Evolutionary conservation across 2,329 filamentous ascomycete genomes (phyloP).

Genomic region (Alternaria triticina): DNA sequence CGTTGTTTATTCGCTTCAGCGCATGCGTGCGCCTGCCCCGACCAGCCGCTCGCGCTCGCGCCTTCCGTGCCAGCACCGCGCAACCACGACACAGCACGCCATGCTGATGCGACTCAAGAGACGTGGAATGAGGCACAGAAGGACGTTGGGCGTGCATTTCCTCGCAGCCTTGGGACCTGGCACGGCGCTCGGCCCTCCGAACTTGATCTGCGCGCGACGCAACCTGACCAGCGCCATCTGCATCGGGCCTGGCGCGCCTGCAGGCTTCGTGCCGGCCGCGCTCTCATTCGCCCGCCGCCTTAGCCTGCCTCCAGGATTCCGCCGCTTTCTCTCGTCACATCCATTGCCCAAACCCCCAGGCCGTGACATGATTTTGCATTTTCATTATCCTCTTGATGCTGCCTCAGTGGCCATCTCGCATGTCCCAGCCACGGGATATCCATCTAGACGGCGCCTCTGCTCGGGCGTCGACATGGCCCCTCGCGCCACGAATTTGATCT

Average conservation of each 20-base stretch:
- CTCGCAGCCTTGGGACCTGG: not conserved
- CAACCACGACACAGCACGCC: not conserved
- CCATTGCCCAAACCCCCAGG: constrained; percentile 8
- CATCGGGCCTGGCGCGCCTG: constrained; percentile 1
- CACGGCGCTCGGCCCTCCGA: constrained; percentile 16
- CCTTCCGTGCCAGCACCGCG: not conserved
- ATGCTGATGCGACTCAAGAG: not conserved
- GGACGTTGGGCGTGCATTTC: not conserved
- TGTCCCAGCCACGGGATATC: not conserved
- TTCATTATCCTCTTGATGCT: constrained; percentile 4
- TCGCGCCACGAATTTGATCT: constrained; percentile 7
- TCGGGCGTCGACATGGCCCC: not conserved
- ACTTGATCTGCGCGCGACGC: constrained; percentile 27
- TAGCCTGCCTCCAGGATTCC: constrained; percentile 2
- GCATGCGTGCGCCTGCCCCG: not conserved
- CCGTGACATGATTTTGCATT: constrained; percentile 4
- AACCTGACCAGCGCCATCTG: constrained; percentile 8
- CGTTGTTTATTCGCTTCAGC: constrained; percentile 2
- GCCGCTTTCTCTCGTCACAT: constrained; percentile 15
- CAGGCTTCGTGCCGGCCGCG: not conserved
- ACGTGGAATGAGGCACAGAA: not conserved
- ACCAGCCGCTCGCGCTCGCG: not conserved
- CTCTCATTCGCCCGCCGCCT: constrained; percentile 1
- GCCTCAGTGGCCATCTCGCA: not conserved
- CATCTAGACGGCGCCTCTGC: not conserved